phyloP scores from a whole-genome alignment of 208 protist genomes.

The Strigomonas culicis region DNA sequence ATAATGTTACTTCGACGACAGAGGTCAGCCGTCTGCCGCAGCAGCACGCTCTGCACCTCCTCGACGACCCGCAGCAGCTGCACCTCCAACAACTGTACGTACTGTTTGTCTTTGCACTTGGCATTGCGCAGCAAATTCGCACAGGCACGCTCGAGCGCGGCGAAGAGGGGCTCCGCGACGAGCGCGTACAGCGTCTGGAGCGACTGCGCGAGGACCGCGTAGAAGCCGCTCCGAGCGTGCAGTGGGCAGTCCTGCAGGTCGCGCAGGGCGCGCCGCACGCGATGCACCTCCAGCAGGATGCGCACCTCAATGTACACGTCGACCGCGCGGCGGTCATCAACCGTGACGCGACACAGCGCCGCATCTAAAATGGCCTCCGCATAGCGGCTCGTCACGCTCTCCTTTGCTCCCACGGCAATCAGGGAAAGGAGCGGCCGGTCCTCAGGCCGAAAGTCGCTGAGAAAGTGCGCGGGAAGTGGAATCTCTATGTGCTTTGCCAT shows the following conservation, averaged over 20 bases:
- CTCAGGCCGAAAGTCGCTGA: slow-evolving; percentile 11
- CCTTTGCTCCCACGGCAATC: slow-evolving; percentile 27
- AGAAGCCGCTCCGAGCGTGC: slow-evolving; percentile 24
- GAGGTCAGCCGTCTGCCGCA: slow-evolving; percentile 37
- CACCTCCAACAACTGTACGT: slow-evolving; percentile 27
- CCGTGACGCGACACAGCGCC: slow-evolving; percentile 1
- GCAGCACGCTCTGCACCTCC: slow-evolving; percentile 38
- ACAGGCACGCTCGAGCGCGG: slow-evolving; percentile 33
- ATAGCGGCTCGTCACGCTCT: slow-evolving; percentile 20
- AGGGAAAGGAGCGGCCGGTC: slow-evolving; percentile 41
- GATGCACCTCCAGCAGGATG: slow-evolving; percentile 37
- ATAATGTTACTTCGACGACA: slow-evolving; percentile 26
- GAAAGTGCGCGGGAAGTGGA: background rate
- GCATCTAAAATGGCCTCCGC: slow-evolving; percentile 26
- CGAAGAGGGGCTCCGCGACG: slow-evolving; percentile 68
- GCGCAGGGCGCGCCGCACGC: slow-evolving; percentile 42
- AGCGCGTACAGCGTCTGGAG: slow-evolving; percentile 28
- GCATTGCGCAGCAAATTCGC: slow-evolving; percentile 12
- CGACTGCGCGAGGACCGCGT: slow-evolving; percentile 16
- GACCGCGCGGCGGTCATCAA: background rate
- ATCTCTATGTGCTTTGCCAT: background rate
- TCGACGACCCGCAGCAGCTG: slow-evolving; percentile 42
- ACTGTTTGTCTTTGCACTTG: slow-evolving; percentile 1
- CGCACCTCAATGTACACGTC: slow-evolving; percentile 53
- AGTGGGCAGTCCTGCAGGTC: slow-evolving; percentile 36